Evolutionary conservation across 495 filamentous ascomycete genomes (phyloP).

Genomic region (Eremomyces bilateralis): DNA sequence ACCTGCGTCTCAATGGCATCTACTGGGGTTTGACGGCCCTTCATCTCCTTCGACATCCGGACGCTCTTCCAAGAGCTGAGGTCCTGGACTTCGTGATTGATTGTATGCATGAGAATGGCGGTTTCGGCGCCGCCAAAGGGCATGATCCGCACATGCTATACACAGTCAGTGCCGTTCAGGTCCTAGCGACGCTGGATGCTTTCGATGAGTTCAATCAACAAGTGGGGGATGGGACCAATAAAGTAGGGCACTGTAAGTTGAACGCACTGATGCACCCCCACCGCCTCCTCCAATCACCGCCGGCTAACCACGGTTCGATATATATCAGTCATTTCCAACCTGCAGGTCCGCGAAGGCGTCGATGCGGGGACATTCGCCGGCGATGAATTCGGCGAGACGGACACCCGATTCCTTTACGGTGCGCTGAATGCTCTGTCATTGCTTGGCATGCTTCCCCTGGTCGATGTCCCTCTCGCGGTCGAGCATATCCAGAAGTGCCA

Average conservation of each 20-base stretch:
- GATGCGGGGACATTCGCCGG: slow-evolving; percentile 72
- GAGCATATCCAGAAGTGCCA: slow-evolving; percentile 55
- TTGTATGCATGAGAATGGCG: slow-evolving; percentile 69
- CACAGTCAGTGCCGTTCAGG: slow-evolving; percentile 82
- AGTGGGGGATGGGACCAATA: slow-evolving; percentile 40
- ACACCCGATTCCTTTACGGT: slow-evolving; percentile 84
- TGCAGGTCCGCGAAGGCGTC: slow-evolving; percentile 52
- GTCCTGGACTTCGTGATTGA: slow-evolving; percentile 81
- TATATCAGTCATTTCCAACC: slow-evolving; percentile 55
- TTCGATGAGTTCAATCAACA: slow-evolving; percentile 56
- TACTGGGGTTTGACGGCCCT: slow-evolving; percentile 92
- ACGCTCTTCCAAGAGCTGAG: slow-evolving; percentile 58
- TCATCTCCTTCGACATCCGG: slow-evolving; percentile 58
- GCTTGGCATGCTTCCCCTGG: slow-evolving; percentile 40
- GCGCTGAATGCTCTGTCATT: slow-evolving; percentile 74
- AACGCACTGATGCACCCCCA: background rate
- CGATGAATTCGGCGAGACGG: slow-evolving; percentile 88
- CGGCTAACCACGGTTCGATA: too few relatives aligned
- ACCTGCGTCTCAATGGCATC: slow-evolving; percentile 79
- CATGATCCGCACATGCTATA: slow-evolving; percentile 93
- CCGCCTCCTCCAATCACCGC: slow-evolving; percentile 2
- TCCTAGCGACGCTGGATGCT: slow-evolving; percentile 65
- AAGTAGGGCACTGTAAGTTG: slow-evolving; percentile 52
- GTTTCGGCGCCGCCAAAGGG: slow-evolving; percentile 80
- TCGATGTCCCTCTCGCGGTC: slow-evolving; percentile 63